Base-by-base conservation (phyloP, 2,329 filamentous ascomycete genomes). In the Cercospora janseana region DNA sequence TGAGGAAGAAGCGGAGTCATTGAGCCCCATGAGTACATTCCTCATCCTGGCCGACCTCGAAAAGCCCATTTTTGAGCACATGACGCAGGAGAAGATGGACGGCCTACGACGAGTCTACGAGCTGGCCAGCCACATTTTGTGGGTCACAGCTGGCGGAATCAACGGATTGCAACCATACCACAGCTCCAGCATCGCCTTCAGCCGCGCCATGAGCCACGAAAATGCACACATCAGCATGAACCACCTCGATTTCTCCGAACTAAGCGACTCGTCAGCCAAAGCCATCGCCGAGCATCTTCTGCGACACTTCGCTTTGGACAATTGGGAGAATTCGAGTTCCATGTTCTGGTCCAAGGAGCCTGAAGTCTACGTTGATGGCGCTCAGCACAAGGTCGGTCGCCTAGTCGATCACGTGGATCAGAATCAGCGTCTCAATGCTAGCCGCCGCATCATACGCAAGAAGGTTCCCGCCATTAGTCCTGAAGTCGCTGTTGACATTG, bases 21-120 rank as follows among this genome's bases (percentile, higher is more conserved):
- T n/a, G n/a, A n/a, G n/a, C n/a, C n/a, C n/a, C n/a, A n/a, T n/a
- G n/a, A 32, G n/a, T 32, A 15, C 18, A 15, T 7, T 54, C 21
- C 10, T 56, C 31, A 29, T 24, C 9, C 31, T 54, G 4, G 16
- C 35, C 24, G 55, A 49, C 15, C 34, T 55, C 4, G 45, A 48
- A 9, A 28, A 44, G 10, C 44, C 40, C 13, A 26, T 53, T 4
- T 51, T 56, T 28, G 16, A 7, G 4, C 29, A 42, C 12, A 24
- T 24, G 16, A 21, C 50, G 15, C 31, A 34, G 3, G 34, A 53
- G 9, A 28, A 38, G 15, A 24, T 47, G 8, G 24, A 34, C 4
- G 42, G 20, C 4, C 42, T 51, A 9, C 43, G 42, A 29, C 27
- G 18, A 12, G 23, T 49, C n/a, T 23, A 29, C 27, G 42, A 12